phyloP scores from a whole-genome alignment of 371 early-diverging fungal species.

The Blakeslea trispora region DNA sequence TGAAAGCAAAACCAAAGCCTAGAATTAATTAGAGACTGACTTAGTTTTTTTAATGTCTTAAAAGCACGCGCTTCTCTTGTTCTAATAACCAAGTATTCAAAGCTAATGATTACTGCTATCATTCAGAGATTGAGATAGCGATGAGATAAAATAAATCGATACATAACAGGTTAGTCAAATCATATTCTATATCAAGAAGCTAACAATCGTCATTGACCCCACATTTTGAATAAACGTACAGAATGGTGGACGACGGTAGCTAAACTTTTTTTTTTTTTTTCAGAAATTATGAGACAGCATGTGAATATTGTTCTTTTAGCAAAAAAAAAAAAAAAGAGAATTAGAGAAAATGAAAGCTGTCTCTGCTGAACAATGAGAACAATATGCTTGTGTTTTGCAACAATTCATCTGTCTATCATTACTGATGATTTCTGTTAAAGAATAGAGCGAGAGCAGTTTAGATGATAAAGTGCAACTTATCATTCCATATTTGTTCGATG shows the following conservation, averaged over 20 bases:
- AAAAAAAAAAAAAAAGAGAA: too few species aligned
- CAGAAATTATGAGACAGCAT: not conserved
- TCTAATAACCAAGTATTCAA: too few species aligned
- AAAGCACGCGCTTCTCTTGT: too few species aligned
- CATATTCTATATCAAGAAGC: conserved; percentile 26
- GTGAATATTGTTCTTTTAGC: not conserved
- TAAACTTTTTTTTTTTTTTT: not conserved
- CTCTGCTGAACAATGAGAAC: too few species aligned
- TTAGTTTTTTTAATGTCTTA: too few species aligned
- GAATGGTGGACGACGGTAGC: not conserved
- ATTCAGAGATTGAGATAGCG: conserved; percentile 19
- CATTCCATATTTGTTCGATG: not conserved
- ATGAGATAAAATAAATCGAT: conserved; percentile 22
- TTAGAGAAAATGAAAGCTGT: too few species aligned
- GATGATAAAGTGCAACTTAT: not conserved
- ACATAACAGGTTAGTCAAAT: conserved; percentile 24
- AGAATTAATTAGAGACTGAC: too few species aligned
- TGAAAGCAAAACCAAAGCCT: not conserved
- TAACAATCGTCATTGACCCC: conserved; percentile 18
- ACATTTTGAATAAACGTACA: not conserved
- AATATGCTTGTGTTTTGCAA: too few species aligned
- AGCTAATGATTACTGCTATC: too few species aligned
- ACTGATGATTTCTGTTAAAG: too few species aligned
- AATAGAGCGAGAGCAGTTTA: too few species aligned
- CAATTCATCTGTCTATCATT: too few species aligned